These are phyloP conservation scores for Toxoplasma gondii DNA, from an alignment of 169 alveolate genomes.

Conservation along the genomic window DNA sequence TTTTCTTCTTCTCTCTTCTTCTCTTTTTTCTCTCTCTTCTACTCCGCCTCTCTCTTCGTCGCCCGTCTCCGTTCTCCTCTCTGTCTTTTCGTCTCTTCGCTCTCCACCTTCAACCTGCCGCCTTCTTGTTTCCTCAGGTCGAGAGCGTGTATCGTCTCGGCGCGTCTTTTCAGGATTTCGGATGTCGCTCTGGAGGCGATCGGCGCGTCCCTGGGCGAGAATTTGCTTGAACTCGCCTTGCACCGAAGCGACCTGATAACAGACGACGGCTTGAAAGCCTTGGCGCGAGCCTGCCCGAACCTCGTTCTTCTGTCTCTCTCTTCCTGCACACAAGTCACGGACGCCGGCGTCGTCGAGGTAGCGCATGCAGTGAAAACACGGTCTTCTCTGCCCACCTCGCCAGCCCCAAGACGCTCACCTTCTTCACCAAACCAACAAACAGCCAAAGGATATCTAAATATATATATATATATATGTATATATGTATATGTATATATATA, in stretches of 20 bases:
- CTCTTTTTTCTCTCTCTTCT: neutral
- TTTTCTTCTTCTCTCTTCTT: neutral
- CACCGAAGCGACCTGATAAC: conserved; percentile 54
- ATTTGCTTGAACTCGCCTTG: conserved; percentile 47
- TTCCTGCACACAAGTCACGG: conserved; percentile 42
- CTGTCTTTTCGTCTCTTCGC: neutral
- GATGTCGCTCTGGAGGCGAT: conserved; percentile 40
- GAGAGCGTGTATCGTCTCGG: neutral
- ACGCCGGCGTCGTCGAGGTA: conserved; percentile 47
- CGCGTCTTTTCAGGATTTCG: conserved; percentile 6
- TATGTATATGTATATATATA: neutral
- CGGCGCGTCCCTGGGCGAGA: conserved; percentile 43
- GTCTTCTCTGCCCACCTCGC: neutral
- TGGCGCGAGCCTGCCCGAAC: conserved; percentile 25
- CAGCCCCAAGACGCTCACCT: neutral
- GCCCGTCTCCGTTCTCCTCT: neutral
- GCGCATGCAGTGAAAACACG: neutral
- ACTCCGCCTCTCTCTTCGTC: neutral
- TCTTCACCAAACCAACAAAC: neutral
- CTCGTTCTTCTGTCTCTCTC: conserved; percentile 57
- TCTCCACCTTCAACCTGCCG: neutral
- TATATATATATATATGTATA: no score
- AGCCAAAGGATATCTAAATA: neutral
- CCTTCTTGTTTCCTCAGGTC: no score
- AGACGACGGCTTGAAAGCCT: conserved; percentile 2